Percentiles rank a stretch among this genome's conserved stretches.
phyloP scores from a whole-genome alignment of 257 asterid genomes.

The Primulina eburnea region DNA sequence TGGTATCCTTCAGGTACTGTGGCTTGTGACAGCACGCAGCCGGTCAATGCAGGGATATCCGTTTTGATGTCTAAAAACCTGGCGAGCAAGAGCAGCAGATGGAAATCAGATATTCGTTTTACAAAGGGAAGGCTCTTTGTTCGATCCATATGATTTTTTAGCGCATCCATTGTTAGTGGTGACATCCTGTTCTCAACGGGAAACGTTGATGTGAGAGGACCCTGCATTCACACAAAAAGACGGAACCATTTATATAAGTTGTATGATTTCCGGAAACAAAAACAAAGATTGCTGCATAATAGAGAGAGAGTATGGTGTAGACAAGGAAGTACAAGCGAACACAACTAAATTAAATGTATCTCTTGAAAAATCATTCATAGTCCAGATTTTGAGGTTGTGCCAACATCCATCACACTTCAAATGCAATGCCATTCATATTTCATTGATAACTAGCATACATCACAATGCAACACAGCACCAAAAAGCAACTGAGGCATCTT shows the following conservation, averaged over 20 bases:
- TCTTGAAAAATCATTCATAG: background rate
- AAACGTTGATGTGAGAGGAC: slow-evolving; percentile 75
- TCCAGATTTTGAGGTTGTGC: background rate
- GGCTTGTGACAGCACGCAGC: slow-evolving; percentile 59
- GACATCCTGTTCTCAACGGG: slow-evolving; percentile 82
- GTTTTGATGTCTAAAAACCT: slow-evolving; percentile 68
- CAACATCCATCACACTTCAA: background rate
- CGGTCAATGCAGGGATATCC: slow-evolving; percentile 84
- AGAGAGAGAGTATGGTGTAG: background rate
- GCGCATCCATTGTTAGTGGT: slow-evolving; percentile 54
- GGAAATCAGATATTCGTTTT: slow-evolving; percentile 87
- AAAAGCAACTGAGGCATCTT: slow-evolving; percentile 2
- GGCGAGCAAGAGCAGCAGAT: slow-evolving; percentile 70
- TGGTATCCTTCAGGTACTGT: slow-evolving; percentile 86
- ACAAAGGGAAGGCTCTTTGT: slow-evolving; percentile 64
- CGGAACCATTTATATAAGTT: no score
- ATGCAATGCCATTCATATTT: slow-evolving; percentile 7
- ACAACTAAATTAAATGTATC: background rate
- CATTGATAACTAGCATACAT: background rate
- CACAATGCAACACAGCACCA: background rate
- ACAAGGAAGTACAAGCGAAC: background rate
- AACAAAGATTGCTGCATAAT: background rate
- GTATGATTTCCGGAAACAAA: background rate
- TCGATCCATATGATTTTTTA: slow-evolving; percentile 72
- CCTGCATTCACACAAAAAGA: slow-evolving; percentile 48